Base-by-base conservation (phyloP, 495 filamentous ascomycete species). In the Trichoderma gamsii region DNA sequence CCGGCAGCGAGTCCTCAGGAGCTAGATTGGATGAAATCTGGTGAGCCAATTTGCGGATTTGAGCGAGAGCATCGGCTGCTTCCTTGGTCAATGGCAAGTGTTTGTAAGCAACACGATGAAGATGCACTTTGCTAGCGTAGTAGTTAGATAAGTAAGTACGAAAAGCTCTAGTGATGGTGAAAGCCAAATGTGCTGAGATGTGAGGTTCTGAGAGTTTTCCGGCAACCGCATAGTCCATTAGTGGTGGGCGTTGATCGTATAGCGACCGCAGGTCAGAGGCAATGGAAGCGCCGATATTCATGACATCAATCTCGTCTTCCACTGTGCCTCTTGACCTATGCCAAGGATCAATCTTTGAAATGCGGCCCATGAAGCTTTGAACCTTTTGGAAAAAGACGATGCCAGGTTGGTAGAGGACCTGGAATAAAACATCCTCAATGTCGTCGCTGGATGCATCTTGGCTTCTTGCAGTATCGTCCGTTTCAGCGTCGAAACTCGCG, bases 91-190 rank as follows among this genome's bases (percentile, higher is more conserved):
- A 73, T 29, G 78, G 79, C 41, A 79, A 71, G 46, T 73, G 70
- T 65, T 78, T 79, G 70, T 80, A 80, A 59, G 80, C 78, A 15
- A 80, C 80, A 23, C 77, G 75, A 69, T 81, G 80, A 27, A 82
- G 71, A 65, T 80, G 77, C 41, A 81, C 77, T 66, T 78, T 78
- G 59, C 72, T 76, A 23, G 79, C 77, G 68, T 77, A 71, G 71
- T 75, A 81, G 63, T 79, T 80, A 27, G 81, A 76, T 64, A 75
- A 73, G 66, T 76, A 80, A 6, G 77, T 75, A 65, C 79, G 70
- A 70, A 79, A 79, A 49, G 72, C 76, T 41, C 77, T 71, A 9
- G 77, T 79, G 43, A 79, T 73, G 16, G 76, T 74, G 38, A 73
- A 69, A 59, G 76, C 78, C 64, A 79, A 75, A 56, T 75, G 76